Base-by-base conservation (phyloP, 306 rosid genomes). In the Acmispon strigosus region DNA sequence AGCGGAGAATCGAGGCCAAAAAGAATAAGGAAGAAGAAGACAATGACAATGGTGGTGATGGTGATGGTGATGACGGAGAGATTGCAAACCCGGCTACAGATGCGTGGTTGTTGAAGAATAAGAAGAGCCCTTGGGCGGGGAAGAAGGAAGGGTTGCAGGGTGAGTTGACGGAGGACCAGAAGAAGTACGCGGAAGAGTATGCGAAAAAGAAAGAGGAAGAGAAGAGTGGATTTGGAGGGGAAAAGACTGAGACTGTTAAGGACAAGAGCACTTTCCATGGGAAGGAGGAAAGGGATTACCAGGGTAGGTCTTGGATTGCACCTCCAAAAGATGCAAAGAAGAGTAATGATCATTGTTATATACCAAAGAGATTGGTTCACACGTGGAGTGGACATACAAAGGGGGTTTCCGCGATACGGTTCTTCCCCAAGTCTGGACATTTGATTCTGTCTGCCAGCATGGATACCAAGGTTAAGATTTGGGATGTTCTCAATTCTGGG, bases 371-470 rank as follows among this genome's bases (percentile, higher is more conserved):
- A 76, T 81, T 89, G 83, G 97, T 95, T 70, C 97, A 91, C 73
- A 95, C 99, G 11, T 95, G 99, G 99, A 95, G 99, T 63, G 99
- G 99, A 13, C 99, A 95, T 72, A 95, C 97, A 0, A 91, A 87
- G 80, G 96, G 99, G 10, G 99, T 95, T 39, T 86, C 95, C 3
- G 99, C 99, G 0, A 95, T 95, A 61, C 65, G 97, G 50, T 95
- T 95, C 83, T 95, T 91, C 87, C 99, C 99, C 0, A 91, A 76
- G 76, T 76, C 69, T 14, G 99, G 97, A 6, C 99, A 95, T 75
- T 87, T 95, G 91, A 80, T 95, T 62, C 84, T 95, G 7, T 95
- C 99, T 0, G 99, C 96, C 0, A 84, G 97, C 10, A 82, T 89
- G 97, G 99, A 95, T 55, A 89, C 96, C 0, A 95, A 91, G 87